phyloP scores from a whole-genome alignment of 306 rosid genomes.

The Lagenaria siceraria region DNA sequence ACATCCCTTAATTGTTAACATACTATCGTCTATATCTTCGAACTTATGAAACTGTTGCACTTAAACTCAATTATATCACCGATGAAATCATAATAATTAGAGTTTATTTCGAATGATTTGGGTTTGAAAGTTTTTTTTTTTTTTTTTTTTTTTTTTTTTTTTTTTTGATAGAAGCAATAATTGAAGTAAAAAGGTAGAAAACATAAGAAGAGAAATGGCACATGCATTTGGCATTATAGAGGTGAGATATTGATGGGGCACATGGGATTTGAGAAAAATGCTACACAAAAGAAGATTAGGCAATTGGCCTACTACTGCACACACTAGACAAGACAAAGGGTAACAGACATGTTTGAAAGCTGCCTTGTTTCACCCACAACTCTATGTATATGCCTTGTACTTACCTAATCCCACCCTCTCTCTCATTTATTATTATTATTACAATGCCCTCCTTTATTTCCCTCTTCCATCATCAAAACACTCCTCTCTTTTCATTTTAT shows the following conservation, averaged over 20 bases:
- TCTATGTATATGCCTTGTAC: slow-evolving; percentile 1
- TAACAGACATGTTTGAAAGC: slow-evolving; percentile 10
- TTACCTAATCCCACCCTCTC: neutral
- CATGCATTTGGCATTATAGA: neutral
- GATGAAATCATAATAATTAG: too few species aligned
- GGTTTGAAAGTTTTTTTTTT: too few species aligned
- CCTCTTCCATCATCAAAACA: too few species aligned
- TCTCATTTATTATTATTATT: neutral
- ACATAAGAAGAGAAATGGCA: neutral
- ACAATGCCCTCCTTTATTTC: neutral
- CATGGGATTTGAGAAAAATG: neutral
- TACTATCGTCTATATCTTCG: too few species aligned
- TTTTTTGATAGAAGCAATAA: too few species aligned
- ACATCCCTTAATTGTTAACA: too few species aligned
- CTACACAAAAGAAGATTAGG: neutral
- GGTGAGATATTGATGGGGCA: neutral
- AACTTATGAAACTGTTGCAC: too few species aligned
- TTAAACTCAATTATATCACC: too few species aligned
- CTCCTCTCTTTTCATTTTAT: too few species aligned
- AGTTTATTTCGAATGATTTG: too few species aligned
- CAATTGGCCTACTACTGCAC: neutral
- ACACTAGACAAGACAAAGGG: neutral
- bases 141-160: too few species aligned
- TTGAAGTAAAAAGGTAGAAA: neutral
- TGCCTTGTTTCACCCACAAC: slow-evolving; percentile 11